phyloP scores from a whole-genome alignment of 768 basidiomycete genomes.

The Clathrus columnatus region DNA sequence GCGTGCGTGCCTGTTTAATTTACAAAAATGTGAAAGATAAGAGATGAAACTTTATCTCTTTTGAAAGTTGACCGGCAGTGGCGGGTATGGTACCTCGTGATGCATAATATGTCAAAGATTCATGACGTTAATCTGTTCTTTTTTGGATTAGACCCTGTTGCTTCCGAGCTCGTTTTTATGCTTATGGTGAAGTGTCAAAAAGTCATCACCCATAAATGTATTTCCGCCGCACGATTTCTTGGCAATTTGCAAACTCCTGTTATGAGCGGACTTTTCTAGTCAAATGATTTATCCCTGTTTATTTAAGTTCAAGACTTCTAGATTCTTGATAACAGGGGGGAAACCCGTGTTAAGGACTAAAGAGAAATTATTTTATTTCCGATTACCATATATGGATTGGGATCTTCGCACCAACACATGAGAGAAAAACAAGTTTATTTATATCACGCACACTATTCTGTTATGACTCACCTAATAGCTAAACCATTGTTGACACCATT shows the following conservation, averaged over 20 bases:
- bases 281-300: too few relatives aligned
- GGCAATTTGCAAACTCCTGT: neutral
- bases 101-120: neutral
- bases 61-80: neutral
- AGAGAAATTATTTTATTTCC: neutral
- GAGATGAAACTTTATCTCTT: neutral
- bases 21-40: too few relatives aligned
- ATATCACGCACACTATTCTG: too few relatives aligned
- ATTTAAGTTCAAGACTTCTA: too few relatives aligned
- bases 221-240: too few relatives aligned
- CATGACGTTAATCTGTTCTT: neutral
- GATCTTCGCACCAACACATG: neutral
- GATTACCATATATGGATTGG: neutral
- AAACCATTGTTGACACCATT: too few relatives aligned
- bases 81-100: neutral
- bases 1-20: too few relatives aligned
- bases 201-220: too few relatives aligned
- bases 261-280: neutral
- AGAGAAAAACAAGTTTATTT: neutral
- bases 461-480: too few relatives aligned
- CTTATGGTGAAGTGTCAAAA: too few relatives aligned
- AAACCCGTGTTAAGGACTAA: too few relatives aligned
- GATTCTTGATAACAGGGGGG: too few relatives aligned
- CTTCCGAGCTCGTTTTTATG: neutral
- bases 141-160: neutral